Base-by-base conservation (phyloP, 768 basidiomycete genomes). In the Termitomyces sp. region DNA sequence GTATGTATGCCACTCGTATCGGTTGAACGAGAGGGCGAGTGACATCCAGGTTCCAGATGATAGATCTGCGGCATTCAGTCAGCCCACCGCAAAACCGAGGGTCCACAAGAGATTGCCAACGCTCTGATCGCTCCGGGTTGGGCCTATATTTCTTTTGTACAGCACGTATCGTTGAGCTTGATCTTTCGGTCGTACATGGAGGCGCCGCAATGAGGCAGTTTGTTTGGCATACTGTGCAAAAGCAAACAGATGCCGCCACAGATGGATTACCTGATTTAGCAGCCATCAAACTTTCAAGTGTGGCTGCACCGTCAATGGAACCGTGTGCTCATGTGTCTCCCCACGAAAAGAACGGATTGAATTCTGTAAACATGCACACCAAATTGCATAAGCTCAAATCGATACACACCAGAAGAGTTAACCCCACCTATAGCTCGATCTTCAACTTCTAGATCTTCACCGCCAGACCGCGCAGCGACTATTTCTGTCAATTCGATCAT, bases 281-380 rank as follows among this genome's bases (percentile, higher is more conserved):
- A 41, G 17, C 49, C n/a, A 50, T 50, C 49, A 50, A 50, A 50
- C 35, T 38, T 38, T 44, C 9, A 54, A 54, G 23, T 54, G 53
- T 54, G 53, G 53, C 53, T 54, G 50, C 50, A 30, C 5, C 6
- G 53, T 45, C 42, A n/a, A 23, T 44, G 31, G 23, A 21, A 51
- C 38, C 28, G 38, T 41, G 38, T 51, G 38, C 38, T 26, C 14
- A 38, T 41, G 26, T 12, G n/a, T 12, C 10, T 51, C 37, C 37
- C 26, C 38, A 19, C 50, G 38, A 19, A 23, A 11, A 38, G n/a
- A 51, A 19, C 48, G 33, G 33, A 49, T 31, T 19, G 10, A 2
- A 33, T 38, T 6, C n/a, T n/a, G 8, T n/a, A 9, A 49, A 19
- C 8, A 35, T 26, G 15, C 21, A 35, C 35, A 15, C 19, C 50